These are phyloP conservation scores for Hygrophila difformis DNA, from an alignment of 257 asterid genomes.

Conservation along the genomic window DNA sequence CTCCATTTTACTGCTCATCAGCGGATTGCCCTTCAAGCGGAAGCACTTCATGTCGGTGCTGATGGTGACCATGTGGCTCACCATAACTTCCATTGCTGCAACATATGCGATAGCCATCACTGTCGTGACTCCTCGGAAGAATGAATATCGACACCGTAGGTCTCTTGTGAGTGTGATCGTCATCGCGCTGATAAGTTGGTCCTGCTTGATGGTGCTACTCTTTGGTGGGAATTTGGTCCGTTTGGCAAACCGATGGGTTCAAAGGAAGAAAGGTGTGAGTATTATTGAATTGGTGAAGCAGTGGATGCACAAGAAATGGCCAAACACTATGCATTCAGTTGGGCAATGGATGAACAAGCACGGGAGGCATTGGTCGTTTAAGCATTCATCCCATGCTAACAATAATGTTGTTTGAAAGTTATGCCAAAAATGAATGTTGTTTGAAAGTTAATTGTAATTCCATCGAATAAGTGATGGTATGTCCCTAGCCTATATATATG, in stretches of 20 bases:
- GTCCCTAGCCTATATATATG: too few relatives aligned
- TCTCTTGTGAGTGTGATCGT: constrained; percentile 20
- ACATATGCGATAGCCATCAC: constrained; percentile 29
- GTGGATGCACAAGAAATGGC: constrained; percentile 2
- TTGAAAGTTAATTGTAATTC: too few relatives aligned
- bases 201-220: constrained; percentile 28
- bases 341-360: too few relatives aligned
- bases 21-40: constrained; percentile 42
- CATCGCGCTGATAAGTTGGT: constrained; percentile 26
- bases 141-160: too few relatives aligned
- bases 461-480: too few relatives aligned
- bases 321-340: too few relatives aligned
- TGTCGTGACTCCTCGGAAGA: constrained; percentile 27
- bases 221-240: constrained; percentile 33
- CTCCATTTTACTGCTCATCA: constrained; percentile 41
- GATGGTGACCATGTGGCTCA: constrained; percentile 54
- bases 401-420: too few relatives aligned
- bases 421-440: too few relatives aligned
- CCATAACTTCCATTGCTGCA: constrained; percentile 28
- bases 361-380: too few relatives aligned
- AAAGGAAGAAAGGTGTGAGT: constrained; percentile 17
- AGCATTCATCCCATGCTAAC: too few relatives aligned
- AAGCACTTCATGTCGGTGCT: constrained; percentile 32
- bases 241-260: constrained; percentile 24
- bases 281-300: constrained; percentile 10